phyloP scores from a whole-genome alignment of 2,329 filamentous ascomycete species.

The Cercospora beticola region DNA sequence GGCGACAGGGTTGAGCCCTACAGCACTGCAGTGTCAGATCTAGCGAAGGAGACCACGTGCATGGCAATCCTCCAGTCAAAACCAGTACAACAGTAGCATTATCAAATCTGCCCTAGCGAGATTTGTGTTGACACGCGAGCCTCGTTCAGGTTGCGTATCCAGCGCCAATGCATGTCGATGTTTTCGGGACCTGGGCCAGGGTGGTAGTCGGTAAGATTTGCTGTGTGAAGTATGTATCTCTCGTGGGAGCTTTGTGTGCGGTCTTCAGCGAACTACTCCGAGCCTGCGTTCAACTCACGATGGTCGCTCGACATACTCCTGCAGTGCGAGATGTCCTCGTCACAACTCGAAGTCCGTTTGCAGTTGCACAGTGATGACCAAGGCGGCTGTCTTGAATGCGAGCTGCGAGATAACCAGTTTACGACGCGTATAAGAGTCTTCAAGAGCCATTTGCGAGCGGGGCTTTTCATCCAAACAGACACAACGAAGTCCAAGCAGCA shows the following conservation, averaged over 20 bases:
- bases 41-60: background rate
- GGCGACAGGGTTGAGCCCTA: conserved; percentile 7
- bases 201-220: background rate
- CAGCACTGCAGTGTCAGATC: background rate
- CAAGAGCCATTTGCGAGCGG: background rate
- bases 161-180: conserved; percentile 5
- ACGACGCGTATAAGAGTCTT: background rate
- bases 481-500: background rate
- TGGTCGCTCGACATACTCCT: conserved; percentile 20
- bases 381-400: background rate
- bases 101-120: background rate
- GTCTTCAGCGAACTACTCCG: conserved; percentile 17
- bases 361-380: conserved; percentile 13
- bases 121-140: background rate
- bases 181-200: background rate
- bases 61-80: conserved; percentile 1
- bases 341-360: background rate
- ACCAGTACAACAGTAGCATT: background rate
- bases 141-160: background rate
- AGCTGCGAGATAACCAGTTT: background rate
- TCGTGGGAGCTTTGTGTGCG: background rate
- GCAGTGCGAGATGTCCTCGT: conserved; percentile 2
- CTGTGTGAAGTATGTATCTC: background rate
- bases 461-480: background rate
- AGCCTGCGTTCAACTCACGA: conserved; percentile 10